These are phyloP conservation scores for Carex pumila DNA, from an alignment of 176 grass and related monocot species.

Conservation along the genomic window DNA sequence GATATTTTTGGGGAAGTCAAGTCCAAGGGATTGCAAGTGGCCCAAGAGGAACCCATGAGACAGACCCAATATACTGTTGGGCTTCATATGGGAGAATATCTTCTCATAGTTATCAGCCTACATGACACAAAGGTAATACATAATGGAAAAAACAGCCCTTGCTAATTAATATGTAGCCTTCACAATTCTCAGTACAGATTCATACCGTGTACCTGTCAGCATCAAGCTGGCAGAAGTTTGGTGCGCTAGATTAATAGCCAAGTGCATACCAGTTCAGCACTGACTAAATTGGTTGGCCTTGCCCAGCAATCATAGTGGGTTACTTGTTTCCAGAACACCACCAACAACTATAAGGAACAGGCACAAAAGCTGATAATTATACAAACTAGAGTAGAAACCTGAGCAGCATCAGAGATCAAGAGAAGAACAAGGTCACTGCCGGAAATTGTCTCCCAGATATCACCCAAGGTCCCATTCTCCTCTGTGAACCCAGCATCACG, in stretches of 20 bases:
- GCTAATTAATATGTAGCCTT: not conserved
- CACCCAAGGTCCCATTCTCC: slow-evolving; percentile 69
- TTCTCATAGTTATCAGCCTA: slow-evolving; percentile 86
- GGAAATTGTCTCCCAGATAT: slow-evolving; percentile 83
- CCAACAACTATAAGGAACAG: not conserved
- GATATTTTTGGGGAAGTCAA: slow-evolving; percentile 73
- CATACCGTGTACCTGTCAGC: not conserved
- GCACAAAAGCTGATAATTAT: not conserved
- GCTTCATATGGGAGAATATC: slow-evolving; percentile 87
- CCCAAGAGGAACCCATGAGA: slow-evolving; percentile 78
- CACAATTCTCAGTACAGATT: not conserved
- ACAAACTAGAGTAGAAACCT: slow-evolving; percentile 26
- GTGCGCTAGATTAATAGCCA: not conserved
- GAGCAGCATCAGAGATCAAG: slow-evolving; percentile 91
- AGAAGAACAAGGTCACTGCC: slow-evolving; percentile 81
- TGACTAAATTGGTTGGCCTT: not conserved
- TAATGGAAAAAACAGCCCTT: not conserved
- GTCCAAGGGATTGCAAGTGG: slow-evolving; percentile 53
- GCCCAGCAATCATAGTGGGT: not conserved
- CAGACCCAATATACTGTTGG: slow-evolving; percentile 69
- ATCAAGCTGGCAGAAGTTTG: not conserved
- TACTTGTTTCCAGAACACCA: not conserved
- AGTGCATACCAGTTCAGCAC: not conserved
- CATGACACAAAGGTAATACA: not conserved
- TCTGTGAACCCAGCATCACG: slow-evolving; percentile 74